Percentiles rank a stretch among this genome's conserved stretches.
These are phyloP conservation scores for Stephania yunnanensis DNA, from an alignment of 164 flowering plant species.

Conservation along the genomic window DNA sequence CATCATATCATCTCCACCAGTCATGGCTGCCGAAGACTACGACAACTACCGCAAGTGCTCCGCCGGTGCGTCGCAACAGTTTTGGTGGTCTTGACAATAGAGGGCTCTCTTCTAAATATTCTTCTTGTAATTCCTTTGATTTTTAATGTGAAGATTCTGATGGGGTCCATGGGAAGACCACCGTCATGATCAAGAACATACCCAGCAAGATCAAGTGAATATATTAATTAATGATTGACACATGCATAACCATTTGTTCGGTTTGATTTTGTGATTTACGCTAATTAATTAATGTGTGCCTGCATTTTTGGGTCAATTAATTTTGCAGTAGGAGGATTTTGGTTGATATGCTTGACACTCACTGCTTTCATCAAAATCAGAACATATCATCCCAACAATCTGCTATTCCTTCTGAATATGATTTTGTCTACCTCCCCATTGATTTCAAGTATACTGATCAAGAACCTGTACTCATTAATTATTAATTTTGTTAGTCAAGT, in stretches of 20 bases:
- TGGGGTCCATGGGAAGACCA: too few species aligned
- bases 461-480: background rate
- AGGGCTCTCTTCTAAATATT: too few species aligned
- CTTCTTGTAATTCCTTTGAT: too few species aligned
- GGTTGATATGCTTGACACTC: background rate
- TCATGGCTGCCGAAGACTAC: too few species aligned
- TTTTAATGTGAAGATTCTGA: too few species aligned
- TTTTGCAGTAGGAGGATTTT: conserved; percentile 1
- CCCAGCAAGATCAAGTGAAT: background rate
- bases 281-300: background rate
- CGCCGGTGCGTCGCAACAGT: too few species aligned
- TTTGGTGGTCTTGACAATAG: too few species aligned
- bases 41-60: too few species aligned
- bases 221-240: background rate
- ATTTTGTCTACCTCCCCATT: background rate
- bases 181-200: background rate
- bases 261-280: background rate
- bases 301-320: too few species aligned
- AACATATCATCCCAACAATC: background rate
- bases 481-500: background rate
- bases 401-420: background rate
- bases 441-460: background rate
- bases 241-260: background rate
- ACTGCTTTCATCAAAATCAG: background rate
- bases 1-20: too few species aligned